These are phyloP conservation scores for Arabidopsis suecica DNA, from an alignment of 345 rosid genomes.

Conservation along the genomic window DNA sequence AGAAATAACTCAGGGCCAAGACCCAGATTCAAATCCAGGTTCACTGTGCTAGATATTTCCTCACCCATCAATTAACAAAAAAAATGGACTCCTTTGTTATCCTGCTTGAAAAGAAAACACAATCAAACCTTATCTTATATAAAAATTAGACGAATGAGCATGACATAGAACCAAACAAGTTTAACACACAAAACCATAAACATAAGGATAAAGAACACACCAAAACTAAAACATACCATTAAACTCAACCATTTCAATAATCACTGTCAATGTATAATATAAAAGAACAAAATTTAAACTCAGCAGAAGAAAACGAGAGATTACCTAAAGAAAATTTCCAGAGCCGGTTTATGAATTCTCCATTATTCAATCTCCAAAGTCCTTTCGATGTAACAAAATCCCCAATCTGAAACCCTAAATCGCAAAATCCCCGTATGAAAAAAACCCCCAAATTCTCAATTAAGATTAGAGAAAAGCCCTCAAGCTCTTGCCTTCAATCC, in stretches of 20 bases:
- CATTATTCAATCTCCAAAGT: constrained; percentile 10
- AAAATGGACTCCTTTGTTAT: background rate
- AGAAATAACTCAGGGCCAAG: constrained; percentile 65
- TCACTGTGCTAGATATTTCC: constrained; percentile 69
- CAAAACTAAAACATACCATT: background rate
- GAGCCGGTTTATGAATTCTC: background rate
- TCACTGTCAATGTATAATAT: background rate
- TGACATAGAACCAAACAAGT: background rate
- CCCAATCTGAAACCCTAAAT: constrained; percentile 36
- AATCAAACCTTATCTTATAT: constrained; percentile 5
- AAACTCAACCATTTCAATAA: background rate
- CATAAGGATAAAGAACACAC: background rate
- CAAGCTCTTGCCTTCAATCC: constrained; percentile 10
- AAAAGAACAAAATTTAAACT: background rate
- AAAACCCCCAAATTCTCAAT: constrained; percentile 19
- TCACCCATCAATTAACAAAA: constrained; percentile 58
- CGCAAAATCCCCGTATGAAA: constrained; percentile 16
- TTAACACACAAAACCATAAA: background rate
- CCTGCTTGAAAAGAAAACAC: constrained; percentile 32
- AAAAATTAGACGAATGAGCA: background rate
- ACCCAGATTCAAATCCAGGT: constrained; percentile 90
- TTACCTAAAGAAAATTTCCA: background rate
- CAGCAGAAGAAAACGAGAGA: background rate
- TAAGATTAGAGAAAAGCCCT: background rate
- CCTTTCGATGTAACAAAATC: background rate